A percentile compares a stretch with the other conserved stretches of the same genome.
Conservation (phyloP, 306 rosid species). For the Cyclanthera cordifolia region DNA sequence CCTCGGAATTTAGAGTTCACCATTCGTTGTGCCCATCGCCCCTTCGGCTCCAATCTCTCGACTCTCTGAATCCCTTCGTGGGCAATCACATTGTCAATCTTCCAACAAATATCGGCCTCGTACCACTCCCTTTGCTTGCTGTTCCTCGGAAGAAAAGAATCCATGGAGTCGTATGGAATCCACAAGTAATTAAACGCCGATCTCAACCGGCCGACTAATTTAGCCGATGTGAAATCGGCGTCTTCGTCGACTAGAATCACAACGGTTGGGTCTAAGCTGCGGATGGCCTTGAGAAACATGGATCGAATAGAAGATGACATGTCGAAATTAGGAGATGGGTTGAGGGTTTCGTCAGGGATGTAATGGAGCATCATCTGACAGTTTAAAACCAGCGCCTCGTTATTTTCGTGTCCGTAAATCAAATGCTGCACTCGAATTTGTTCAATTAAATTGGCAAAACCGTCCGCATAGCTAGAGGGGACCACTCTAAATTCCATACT, state of each 20-base stretch:
- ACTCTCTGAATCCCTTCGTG: slow-evolving; percentile 69
- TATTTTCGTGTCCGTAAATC: slow-evolving; percentile 23
- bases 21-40: slow-evolving; percentile 69
- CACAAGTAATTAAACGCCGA: slow-evolving; percentile 80
- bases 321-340: slow-evolving; percentile 9
- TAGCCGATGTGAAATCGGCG: slow-evolving; percentile 58
- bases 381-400: slow-evolving; percentile 59
- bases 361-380: slow-evolving; percentile 93
- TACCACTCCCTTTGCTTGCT: slow-evolving; percentile 85
- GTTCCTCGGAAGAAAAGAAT: slow-evolving; percentile 56
- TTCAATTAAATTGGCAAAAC: slow-evolving; percentile 50
- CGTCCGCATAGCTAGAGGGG: slow-evolving; percentile 46
- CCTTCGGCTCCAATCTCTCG: slow-evolving; percentile 48
- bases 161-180: slow-evolving; percentile 86
- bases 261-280: slow-evolving; percentile 54
- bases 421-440: slow-evolving; percentile 54
- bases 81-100: slow-evolving; percentile 77
- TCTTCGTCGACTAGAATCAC: slow-evolving; percentile 74
- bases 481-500: slow-evolving; percentile 53
- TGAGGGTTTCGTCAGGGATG: slow-evolving; percentile 57
- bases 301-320: slow-evolving; percentile 29
- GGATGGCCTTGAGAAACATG: slow-evolving; percentile 48
- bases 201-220: slow-evolving; percentile 48
- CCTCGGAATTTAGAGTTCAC: slow-evolving; percentile 43
- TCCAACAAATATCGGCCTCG: slow-evolving; percentile 74